Evolutionary conservation across 2,329 filamentous ascomycete genomes (phyloP).

Genomic region (Ophiosphaerella korrae): DNA sequence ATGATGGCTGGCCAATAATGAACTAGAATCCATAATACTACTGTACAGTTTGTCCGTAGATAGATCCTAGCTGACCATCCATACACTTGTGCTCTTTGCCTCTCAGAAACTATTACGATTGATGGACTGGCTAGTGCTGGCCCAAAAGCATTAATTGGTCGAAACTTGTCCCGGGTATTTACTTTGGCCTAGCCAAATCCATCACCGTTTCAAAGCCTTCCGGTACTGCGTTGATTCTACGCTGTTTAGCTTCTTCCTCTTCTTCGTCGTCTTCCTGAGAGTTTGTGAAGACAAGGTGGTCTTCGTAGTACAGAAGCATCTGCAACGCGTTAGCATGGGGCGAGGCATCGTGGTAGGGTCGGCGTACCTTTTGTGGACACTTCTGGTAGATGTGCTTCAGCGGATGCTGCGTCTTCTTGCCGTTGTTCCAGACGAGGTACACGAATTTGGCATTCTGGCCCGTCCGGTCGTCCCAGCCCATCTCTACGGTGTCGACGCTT

Average conservation of each 20-base stretch:
- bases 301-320: slow-evolving; percentile 58
- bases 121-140: too few relatives aligned
- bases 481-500: slow-evolving; percentile 73
- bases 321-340: slow-evolving; percentile 10
- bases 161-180: too few relatives aligned
- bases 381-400: slow-evolving; percentile 72
- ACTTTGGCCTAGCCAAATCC: too few relatives aligned
- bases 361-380: slow-evolving; percentile 72
- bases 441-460: slow-evolving; percentile 64
- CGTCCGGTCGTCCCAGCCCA: slow-evolving; percentile 52
- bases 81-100: slow-evolving; percentile 8
- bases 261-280: slow-evolving; percentile 17
- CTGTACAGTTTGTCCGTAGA: too few relatives aligned
- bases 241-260: too few relatives aligned
- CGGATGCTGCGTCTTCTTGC: slow-evolving; percentile 74
- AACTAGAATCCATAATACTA: too few relatives aligned
- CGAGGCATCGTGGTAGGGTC: too few relatives aligned
- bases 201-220: too few relatives aligned
- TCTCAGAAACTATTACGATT: too few relatives aligned
- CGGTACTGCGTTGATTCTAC: too few relatives aligned
- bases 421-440: slow-evolving; percentile 75
- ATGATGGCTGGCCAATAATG: too few relatives aligned
- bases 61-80: not conserved
- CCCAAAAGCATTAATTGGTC: too few relatives aligned
- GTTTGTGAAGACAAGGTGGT: slow-evolving; percentile 48